Base-by-base conservation (phyloP, 108 stramenopile species). In the Seminavis robusta region DNA sequence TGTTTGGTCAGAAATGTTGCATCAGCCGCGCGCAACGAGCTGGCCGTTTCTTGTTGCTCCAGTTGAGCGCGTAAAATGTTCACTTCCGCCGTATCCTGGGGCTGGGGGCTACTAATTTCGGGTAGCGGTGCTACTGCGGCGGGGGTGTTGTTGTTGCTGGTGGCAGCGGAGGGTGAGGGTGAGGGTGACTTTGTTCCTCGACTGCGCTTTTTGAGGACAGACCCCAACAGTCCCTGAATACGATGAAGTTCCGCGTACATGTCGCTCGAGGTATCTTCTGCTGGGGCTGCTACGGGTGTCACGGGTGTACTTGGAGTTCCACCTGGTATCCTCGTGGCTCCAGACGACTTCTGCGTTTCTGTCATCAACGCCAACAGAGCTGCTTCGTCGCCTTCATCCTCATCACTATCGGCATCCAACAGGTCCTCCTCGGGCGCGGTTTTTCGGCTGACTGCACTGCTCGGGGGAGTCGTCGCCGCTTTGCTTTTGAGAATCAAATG, bases 171-270 rank as follows among this genome's bases (percentile, higher is more conserved):
- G n/a, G n/a, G n/a, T n/a, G n/a, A n/a, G n/a, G n/a, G n/a, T n/a
- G n/a, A n/a, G n/a, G n/a, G n/a, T 10, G 48, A 28, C 21, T 49
- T 49, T 17, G 61, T 26, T 1, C 33, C 62, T 1, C 63, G 47
- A 21, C 72, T 71, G 44, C 75, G 61, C 56, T 79, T 86, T 44
- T 86, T 66, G 60, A 92, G 56, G 9, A 88, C 84, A 17, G 61
- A 62, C 41, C 84, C 91, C 25, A 92, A 64, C 39, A 92, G 60
- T 11, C 81, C 79, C 49, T 87, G 91, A 34, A 92, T 84, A 20
- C 91, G 65, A 37, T 70, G 68, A 24, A 90, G 67, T 40, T 90
- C 88, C 15, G 47, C 65, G n/a, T 69, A 63, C 42, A 83, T 38
- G 26, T 74, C 70, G 30, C 59, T 6, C 15, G 15, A 4, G 48